Evolutionary conservation across 176 grass and related monocot species (phyloP), one percentile per base, ranked within the genome.

Genomic region (Aegilops tauschii): DNA sequence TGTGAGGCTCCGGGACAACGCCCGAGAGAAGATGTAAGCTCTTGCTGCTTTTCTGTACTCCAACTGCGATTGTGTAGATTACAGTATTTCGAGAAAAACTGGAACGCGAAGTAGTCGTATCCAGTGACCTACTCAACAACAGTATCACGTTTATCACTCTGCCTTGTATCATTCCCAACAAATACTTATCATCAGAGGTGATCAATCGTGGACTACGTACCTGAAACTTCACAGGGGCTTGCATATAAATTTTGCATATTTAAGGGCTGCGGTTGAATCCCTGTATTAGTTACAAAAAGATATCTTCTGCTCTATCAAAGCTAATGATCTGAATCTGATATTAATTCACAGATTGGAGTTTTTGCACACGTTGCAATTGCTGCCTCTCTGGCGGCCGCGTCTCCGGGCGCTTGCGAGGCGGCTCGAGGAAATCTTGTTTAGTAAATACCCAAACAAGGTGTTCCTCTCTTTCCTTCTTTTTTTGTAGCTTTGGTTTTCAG

Each of bases 11-110:
- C 93, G 96, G 12, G 61, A 17, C 34, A n/a, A 0, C 28, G 82
- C 84, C 90, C 90, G 85, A 4, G 7, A 85, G 0, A 90, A 69
- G 78, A 94, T 98, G 96, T 98, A 92, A 92, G 86, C 9, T 29
- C 45, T 44, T 32, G 12, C 76, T 87, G 45, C 69, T 91, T 27
- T 73, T 73, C 12, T 73, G 39, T 73, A 12, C 39, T 27, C 76
- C 61, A 81, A 68, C 61, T 61, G 52, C 23, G 20, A 23, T 40
- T 12, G 50, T 5, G 16, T 18, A 18, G 42, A 44, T 44, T 44
- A 44, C 9, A 44, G 10, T 44, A 44, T 44, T 44, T 44, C 10
- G 42, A 44, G 50, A 54, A 54, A 54, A 18, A 54, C 50, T 18
- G 17, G 50, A 18, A 54, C 50, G 16, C 17, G 50, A 18, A 54